Percentiles rank a stretch among this genome's conserved stretches.
Conservation (phyloP, 345 rosid genomes). For the Fremontodendron californicum region DNA sequence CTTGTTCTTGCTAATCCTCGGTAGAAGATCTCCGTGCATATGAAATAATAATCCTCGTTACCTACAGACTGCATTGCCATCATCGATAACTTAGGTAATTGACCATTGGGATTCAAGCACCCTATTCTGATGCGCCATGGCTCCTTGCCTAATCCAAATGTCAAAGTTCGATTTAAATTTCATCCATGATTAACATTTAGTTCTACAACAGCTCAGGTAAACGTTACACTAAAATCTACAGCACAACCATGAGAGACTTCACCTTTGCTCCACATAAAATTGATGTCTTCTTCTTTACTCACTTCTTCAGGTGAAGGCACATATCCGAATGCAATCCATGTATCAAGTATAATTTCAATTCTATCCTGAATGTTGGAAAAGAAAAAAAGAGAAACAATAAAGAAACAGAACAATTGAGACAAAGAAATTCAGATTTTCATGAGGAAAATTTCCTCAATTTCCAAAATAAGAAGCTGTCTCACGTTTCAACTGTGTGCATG, state of each 20-base stretch:
- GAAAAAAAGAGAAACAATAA: slow-evolving; percentile 2
- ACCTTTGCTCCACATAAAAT: slow-evolving; percentile 57
- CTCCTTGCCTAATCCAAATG: slow-evolving; percentile 35
- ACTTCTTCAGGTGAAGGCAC: slow-evolving; percentile 77
- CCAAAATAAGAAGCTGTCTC: neutral
- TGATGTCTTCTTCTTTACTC: slow-evolving; percentile 64
- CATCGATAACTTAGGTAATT: slow-evolving; percentile 39
- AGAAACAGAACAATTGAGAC: neutral
- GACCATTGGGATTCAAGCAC: slow-evolving; percentile 34
- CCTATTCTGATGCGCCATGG: slow-evolving; percentile 62
- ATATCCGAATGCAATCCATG: slow-evolving; percentile 53
- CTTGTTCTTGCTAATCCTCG: slow-evolving; percentile 24
- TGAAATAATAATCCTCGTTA: slow-evolving; percentile 42
- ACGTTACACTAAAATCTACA: neutral
- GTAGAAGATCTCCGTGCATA: slow-evolving; percentile 40
- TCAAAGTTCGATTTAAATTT: slow-evolving; percentile 8
- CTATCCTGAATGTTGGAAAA: slow-evolving; percentile 52
- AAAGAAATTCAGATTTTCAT: neutral
- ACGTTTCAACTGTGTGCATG: neutral
- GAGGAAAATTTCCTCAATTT: neutral
- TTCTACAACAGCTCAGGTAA: slow-evolving; percentile 4
- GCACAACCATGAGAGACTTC: slow-evolving; percentile 6
- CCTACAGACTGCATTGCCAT: slow-evolving; percentile 43
- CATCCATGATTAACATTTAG: neutral
- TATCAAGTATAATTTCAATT: slow-evolving; percentile 68